These are phyloP conservation scores for Turnera subulata DNA, from an alignment of 345 rosid genomes.

Conservation along the genomic window DNA sequence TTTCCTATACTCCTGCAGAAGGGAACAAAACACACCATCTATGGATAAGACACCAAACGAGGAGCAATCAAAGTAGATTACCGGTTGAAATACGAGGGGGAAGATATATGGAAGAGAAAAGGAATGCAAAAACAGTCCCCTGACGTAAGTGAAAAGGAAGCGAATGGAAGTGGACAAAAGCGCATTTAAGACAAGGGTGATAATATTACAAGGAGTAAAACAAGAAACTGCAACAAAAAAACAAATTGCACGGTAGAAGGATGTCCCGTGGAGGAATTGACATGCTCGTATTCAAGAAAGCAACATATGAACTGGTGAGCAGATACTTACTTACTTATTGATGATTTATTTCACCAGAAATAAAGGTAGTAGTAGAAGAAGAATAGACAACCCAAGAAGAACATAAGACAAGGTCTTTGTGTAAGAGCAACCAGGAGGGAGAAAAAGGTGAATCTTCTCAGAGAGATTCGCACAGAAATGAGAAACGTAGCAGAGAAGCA, in stretches of 20 bases:
- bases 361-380: not conserved
- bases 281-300: not conserved
- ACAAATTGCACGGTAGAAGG: not conserved
- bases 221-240: not conserved
- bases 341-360: not conserved
- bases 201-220: not conserved
- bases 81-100: not conserved
- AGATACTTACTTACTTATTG: not conserved
- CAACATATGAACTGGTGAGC: not conserved
- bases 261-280: not conserved
- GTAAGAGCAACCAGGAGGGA: conserved; percentile 12
- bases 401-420: no score
- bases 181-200: conserved; percentile 1
- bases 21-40: not conserved
- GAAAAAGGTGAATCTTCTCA: conserved; percentile 7
- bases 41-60: no score
- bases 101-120: not conserved
- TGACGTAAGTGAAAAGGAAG: not conserved
- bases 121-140: not conserved
- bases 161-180: not conserved
- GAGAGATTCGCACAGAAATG: conserved; percentile 4
- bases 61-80: no score
- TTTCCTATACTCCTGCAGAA: not conserved
- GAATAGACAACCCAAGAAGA: not conserved
- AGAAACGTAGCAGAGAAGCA: conserved; percentile 8